A percentile compares a stretch with the other conserved stretches of the same genome.
These are phyloP conservation scores for Tuber indicum DNA, from an alignment of 495 filamentous ascomycete genomes.

Conservation along the genomic window DNA sequence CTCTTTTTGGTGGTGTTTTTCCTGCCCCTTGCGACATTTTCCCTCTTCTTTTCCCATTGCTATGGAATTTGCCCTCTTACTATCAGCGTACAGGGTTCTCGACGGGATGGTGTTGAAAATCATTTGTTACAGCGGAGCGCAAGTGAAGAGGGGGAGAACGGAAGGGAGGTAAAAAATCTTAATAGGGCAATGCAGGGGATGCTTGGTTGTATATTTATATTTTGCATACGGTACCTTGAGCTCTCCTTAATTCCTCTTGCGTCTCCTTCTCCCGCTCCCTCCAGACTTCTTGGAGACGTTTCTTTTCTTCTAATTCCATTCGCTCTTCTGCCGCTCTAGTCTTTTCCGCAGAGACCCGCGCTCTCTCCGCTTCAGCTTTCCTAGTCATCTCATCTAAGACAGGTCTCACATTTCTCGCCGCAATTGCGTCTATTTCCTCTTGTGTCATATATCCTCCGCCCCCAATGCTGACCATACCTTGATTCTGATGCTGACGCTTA, in stretches of 20 bases:
- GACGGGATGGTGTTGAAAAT: neutral
- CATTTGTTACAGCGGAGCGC: neutral
- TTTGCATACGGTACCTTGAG: slow-evolving; percentile 43
- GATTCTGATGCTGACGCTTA: slow-evolving; percentile 41
- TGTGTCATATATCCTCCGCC: slow-evolving; percentile 72
- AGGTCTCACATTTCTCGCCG: slow-evolving; percentile 72
- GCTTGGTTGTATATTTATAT: slow-evolving; percentile 1
- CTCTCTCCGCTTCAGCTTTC: slow-evolving; percentile 61
- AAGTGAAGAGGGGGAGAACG: neutral
- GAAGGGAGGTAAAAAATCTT: neutral
- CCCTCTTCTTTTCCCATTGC: slow-evolving; percentile 51
- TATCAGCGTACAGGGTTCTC: neutral
- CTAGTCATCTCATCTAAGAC: slow-evolving; percentile 84
- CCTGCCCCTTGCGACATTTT: slow-evolving; percentile 47
- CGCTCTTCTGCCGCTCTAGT: slow-evolving; percentile 53
- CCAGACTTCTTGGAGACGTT: slow-evolving; percentile 28
- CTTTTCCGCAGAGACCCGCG: slow-evolving; percentile 53
- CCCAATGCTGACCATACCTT: slow-evolving; percentile 70
- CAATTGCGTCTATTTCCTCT: slow-evolving; percentile 73
- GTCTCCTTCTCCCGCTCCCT: slow-evolving; percentile 44
- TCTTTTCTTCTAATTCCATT: slow-evolving; percentile 48
- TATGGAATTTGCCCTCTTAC: slow-evolving; percentile 9
- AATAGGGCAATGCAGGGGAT: neutral
- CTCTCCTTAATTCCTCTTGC: slow-evolving; percentile 46
- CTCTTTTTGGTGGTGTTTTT: slow-evolving; percentile 44